Evolutionary conservation across 257 asterid species (phyloP).

Genomic region (Ligustrum vulgare): DNA sequence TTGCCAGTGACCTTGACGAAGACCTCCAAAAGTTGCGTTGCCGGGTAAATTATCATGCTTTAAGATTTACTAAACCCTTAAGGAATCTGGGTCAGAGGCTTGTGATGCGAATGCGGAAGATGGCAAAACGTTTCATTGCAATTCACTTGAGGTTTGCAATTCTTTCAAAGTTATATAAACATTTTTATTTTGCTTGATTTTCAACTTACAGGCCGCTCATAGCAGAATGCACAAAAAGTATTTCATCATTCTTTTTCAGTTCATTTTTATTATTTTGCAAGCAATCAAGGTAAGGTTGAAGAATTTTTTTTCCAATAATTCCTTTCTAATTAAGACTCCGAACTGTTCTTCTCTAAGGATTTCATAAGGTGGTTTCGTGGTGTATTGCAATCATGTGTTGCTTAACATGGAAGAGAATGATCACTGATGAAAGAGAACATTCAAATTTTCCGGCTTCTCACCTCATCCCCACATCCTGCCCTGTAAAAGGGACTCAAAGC

Average conservation of each 20-base stretch:
- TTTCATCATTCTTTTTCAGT: neutral
- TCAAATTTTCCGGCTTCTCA: neutral
- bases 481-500: too few relatives aligned
- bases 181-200: neutral
- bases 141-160: constrained; percentile 83
- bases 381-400: neutral
- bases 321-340: neutral
- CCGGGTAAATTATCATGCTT: constrained; percentile 90
- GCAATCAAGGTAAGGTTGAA: neutral
- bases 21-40: constrained; percentile 92
- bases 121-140: constrained; percentile 83
- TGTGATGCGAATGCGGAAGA: constrained; percentile 78
- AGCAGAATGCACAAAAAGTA: neutral
- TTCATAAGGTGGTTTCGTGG: neutral
- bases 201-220: neutral
- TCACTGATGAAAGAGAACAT: neutral
- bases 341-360: neutral
- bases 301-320: neutral
- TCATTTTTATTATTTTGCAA: neutral
- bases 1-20: constrained; percentile 79
- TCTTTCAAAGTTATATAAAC: neutral
- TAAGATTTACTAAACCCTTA: constrained; percentile 82
- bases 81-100: constrained; percentile 78
- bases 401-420: neutral
- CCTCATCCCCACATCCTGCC: neutral